Percentiles rank a stretch among this genome's conserved stretches.
phyloP scores from a whole-genome alignment of 2,329 filamentous ascomycete genomes.

The Lecanoromycetidae sp. region DNA sequence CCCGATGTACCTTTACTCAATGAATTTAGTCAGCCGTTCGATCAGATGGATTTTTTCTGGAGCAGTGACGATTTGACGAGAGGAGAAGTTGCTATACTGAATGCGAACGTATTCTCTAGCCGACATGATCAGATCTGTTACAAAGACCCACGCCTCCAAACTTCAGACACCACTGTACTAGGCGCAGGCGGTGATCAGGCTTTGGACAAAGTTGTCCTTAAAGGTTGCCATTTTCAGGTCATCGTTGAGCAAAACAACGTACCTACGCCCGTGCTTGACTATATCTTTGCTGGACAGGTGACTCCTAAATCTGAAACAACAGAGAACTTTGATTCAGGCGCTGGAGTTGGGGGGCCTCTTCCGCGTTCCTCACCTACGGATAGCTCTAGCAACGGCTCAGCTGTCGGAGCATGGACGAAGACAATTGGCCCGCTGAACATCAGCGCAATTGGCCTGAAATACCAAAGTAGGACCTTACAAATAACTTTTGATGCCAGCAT shows the following conservation, averaged over 20 bases:
- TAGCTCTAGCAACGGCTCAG: background rate
- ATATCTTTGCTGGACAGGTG: background rate
- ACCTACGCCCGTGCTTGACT: background rate
- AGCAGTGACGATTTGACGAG: background rate
- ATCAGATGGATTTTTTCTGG: conserved; percentile 7
- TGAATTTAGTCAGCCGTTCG: conserved; percentile 4
- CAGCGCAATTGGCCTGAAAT: background rate
- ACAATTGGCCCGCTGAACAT: conserved; percentile 1
- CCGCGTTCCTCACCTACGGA: too few relatives aligned
- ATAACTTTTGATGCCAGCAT: conserved; percentile 1
- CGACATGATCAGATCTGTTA: background rate
- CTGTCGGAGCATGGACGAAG: background rate
- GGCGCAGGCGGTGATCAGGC: background rate
- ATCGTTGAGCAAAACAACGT: background rate
- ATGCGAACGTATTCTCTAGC: background rate
- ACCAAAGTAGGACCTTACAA: background rate
- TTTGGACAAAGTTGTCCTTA: background rate
- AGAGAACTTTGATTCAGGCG: background rate
- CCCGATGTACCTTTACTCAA: background rate
- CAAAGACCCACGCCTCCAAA: background rate
- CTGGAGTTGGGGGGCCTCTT: background rate
- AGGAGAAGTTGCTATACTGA: background rate
- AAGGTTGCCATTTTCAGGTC: background rate
- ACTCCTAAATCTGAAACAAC: background rate
- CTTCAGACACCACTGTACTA: background rate